These are phyloP conservation scores for Vitis hybrid DNA, from an alignment of 177 flowering plant genomes.

Conservation along the genomic window DNA sequence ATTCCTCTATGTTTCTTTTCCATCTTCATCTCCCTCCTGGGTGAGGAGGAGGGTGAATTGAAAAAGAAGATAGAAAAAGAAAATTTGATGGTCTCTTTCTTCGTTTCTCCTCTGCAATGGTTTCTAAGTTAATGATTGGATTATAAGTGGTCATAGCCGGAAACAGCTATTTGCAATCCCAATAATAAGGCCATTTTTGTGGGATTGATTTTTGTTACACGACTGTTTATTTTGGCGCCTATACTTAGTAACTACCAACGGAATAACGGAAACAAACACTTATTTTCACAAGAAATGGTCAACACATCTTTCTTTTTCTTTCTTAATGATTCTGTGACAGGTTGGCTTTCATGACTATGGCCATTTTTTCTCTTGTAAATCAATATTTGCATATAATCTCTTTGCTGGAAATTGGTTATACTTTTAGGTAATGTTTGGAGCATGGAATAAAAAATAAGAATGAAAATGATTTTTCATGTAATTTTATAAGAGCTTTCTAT, in stretches of 20 bases:
- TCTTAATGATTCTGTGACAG: no score
- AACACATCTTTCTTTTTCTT: no score
- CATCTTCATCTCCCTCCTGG: conserved; percentile 45
- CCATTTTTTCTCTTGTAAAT: no score
- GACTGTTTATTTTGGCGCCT: background rate
- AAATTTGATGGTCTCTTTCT: background rate
- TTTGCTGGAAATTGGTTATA: background rate
- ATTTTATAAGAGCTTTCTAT: no score
- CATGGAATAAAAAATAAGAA: no score
- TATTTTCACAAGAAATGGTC: no score
- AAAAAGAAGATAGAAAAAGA: background rate
- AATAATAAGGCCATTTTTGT: conserved; percentile 8
- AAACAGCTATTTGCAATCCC: conserved; percentile 4
- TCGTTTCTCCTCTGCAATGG: background rate
- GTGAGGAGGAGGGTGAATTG: conserved; percentile 15
- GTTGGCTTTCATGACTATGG: no score
- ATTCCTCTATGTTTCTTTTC: conserved; percentile 14
- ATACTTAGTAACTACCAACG: background rate
- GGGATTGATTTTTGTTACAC: conserved; percentile 11
- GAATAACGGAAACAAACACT: no score
- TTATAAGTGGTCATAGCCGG: conserved; percentile 8
- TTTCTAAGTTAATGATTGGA: conserved; percentile 4
- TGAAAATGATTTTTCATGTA: no score
- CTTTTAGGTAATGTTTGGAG: no score
- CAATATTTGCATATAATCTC: no score